These are phyloP conservation scores for Pinus taeda DNA, from an alignment of 75 land plant genomes.

Conservation along the genomic window DNA sequence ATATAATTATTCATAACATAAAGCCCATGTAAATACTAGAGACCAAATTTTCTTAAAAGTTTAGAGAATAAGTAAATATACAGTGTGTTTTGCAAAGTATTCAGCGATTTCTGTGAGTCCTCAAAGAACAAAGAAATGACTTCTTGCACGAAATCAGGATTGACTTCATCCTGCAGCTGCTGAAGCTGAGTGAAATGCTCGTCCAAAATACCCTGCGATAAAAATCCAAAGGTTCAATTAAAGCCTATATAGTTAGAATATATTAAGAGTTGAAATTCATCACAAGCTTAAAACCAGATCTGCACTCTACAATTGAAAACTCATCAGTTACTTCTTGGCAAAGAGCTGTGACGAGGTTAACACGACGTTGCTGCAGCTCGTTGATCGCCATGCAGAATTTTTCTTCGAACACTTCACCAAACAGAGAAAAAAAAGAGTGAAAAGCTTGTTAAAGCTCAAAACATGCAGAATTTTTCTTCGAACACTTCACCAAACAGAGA, in stretches of 20 bases:
- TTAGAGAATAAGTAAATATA: slow-evolving; percentile 16
- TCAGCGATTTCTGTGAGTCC: slow-evolving; percentile 66
- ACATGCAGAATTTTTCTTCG: not conserved
- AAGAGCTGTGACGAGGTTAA: not conserved
- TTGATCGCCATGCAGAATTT: not conserved
- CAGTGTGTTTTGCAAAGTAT: slow-evolving; percentile 44
- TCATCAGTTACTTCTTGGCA: not conserved
- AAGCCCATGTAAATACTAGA: too few species aligned
- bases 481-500: too few species aligned
- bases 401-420: too few species aligned
- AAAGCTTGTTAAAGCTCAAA: too few species aligned
- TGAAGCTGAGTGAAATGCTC: slow-evolving; percentile 80
- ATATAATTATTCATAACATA: too few species aligned
- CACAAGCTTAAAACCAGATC: not conserved
- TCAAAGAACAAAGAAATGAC: slow-evolving; percentile 66
- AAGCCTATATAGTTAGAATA: not conserved
- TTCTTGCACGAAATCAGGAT: slow-evolving; percentile 69
- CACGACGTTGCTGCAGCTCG: not conserved
- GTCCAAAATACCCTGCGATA: slow-evolving; percentile 61
- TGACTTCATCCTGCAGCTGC: slow-evolving; percentile 69
- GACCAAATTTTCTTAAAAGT: too few species aligned
- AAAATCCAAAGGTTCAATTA: not conserved
- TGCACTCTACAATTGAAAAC: not conserved
- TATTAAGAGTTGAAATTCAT: not conserved
- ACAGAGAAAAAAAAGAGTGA: too few species aligned